Base-by-base conservation (phyloP, 208 protist genomes). In the Sergeia podlipaevii region DNA sequence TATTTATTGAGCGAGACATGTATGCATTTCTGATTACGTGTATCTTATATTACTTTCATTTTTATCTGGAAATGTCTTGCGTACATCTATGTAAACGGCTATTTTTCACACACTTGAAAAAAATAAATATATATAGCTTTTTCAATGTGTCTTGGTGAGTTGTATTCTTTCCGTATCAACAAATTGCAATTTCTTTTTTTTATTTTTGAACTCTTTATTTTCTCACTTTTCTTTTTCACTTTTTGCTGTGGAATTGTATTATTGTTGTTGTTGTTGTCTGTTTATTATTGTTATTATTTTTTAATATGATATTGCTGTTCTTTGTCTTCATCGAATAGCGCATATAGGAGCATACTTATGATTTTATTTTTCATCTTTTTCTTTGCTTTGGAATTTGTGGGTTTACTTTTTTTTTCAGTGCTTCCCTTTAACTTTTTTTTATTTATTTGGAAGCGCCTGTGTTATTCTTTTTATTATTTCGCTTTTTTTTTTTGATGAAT, bases 1-100 rank as follows among this genome's bases (percentile, higher is more conserved):
- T n/a, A n/a, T n/a, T n/a, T n/a, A n/a, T n/a, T n/a, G n/a, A n/a
- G n/a, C n/a, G n/a, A n/a, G n/a, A n/a, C n/a, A n/a, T n/a, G n/a
- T n/a, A n/a, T n/a, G n/a, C n/a, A n/a, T n/a, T n/a, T 33, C 21
- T n/a, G 11, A 6, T 38, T 43, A 11, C 36, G 2, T 52, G n/a
- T 37, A n/a, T 26, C 21, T 67, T 32, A 38, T 21, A 32, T 44
- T 69, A 56, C 59, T 70, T 63, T 15, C 28, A 45, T 58, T 59
- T 13, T 52, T 20, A n/a, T n/a, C n/a, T n/a, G n/a, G n/a, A n/a
- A n/a, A n/a, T n/a, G n/a, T n/a, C n/a, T n/a, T n/a, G n/a, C n/a
- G n/a, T n/a, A n/a, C n/a, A n/a, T n/a, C n/a, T n/a, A n/a, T n/a
- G n/a, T n/a, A n/a, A n/a, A n/a, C n/a, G n/a, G n/a, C n/a, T n/a